These are phyloP conservation scores for Skeletonema menzelii DNA, from an alignment of 108 stramenopile genomes.

Conservation along the genomic window DNA sequence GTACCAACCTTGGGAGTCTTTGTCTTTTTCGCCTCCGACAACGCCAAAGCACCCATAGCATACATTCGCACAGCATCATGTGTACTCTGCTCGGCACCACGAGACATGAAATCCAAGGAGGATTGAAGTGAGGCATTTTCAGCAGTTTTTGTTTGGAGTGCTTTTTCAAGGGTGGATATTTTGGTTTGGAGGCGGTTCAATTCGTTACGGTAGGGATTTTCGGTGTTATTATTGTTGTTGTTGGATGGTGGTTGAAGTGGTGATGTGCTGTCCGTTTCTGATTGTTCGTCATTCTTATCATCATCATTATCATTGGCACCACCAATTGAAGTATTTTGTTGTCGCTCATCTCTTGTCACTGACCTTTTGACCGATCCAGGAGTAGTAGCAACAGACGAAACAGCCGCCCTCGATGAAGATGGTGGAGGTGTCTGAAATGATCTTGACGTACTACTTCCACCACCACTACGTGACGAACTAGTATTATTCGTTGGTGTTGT, in stretches of 20 bases:
- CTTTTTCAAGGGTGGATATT: conserved; percentile 21
- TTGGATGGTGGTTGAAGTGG: no score
- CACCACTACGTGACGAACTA: no score
- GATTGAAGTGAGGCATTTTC: conserved; percentile 39
- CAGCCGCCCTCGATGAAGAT: background rate
- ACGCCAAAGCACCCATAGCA: conserved; percentile 47
- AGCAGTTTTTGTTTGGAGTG: conserved; percentile 20
- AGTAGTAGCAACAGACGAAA: background rate
- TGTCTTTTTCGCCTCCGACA: conserved; percentile 34
- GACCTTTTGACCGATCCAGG: background rate
- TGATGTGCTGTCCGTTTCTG: background rate
- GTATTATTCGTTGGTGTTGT: background rate
- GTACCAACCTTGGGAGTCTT: background rate
- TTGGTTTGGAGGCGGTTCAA: conserved; percentile 26
- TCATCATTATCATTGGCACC: background rate
- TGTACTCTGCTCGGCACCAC: conserved; percentile 40
- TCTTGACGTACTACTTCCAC: no score
- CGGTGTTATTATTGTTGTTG: conserved; percentile 18
- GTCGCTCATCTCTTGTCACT: background rate
- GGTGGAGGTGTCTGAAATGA: no score
- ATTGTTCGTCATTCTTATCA: background rate
- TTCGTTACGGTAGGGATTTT: conserved; percentile 28
- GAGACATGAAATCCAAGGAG: conserved; percentile 45
- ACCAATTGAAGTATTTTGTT: background rate
- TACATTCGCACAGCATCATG: conserved; percentile 51